A percentile compares a stretch with the other conserved stretches of the same genome.
These are phyloP conservation scores for Tylopilus plumbeoviolaceoides DNA, from an alignment of 768 basidiomycete genomes.

Conservation along the genomic window DNA sequence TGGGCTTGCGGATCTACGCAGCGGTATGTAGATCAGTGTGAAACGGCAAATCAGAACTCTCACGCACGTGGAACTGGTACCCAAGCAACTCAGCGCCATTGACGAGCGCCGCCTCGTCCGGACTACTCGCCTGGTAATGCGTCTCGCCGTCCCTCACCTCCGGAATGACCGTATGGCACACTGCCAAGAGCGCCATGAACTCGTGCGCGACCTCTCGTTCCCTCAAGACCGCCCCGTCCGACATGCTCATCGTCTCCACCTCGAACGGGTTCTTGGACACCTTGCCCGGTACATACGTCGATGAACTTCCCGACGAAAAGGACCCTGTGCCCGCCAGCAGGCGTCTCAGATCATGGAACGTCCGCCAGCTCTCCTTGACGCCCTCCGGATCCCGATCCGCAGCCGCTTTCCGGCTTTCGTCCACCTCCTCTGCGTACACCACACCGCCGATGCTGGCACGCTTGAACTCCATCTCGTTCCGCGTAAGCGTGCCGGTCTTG, in stretches of 20 bases:
- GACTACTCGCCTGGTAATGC: conserved; percentile 92
- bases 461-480: conserved; percentile 98
- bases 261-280: conserved; percentile 56
- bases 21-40: too few relatives aligned
- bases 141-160: conserved; percentile 88
- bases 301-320: neutral
- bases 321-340: conserved; percentile 42
- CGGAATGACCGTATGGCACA: conserved; percentile 98
- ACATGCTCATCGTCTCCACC: conserved; percentile 23
- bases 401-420: conserved; percentile 75
- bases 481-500: conserved; percentile 92
- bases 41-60: neutral
- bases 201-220: conserved; percentile 59
- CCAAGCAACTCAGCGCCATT: conserved; percentile 89
- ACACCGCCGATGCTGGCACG: conserved; percentile 86
- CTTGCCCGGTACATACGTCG: neutral
- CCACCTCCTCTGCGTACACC: conserved; percentile 87
- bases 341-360: conserved; percentile 69
- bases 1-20: conserved; percentile 85
- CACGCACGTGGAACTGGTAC: conserved; percentile 87
- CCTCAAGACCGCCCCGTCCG: conserved; percentile 1
- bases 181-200: conserved; percentile 80
- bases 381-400: conserved; percentile 37
- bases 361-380: conserved; percentile 59
- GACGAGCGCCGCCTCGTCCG: conserved; percentile 95